A percentile compares a stretch with the other conserved stretches of the same genome.
Evolutionary conservation across 75 land plant species (phyloP).

Genomic region (Pinus taeda): DNA sequence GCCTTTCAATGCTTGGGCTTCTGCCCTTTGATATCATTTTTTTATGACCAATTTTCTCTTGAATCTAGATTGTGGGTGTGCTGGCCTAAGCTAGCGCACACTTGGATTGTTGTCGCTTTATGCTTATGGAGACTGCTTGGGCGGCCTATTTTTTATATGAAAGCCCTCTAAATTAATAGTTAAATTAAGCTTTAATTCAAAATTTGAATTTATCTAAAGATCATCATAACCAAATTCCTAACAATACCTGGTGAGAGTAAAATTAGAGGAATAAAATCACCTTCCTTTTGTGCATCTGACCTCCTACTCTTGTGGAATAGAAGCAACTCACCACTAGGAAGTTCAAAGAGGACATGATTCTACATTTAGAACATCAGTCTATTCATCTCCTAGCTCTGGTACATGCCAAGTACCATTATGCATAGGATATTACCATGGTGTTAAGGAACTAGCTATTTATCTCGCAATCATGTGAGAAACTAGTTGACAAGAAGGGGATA

Average conservation of each 20-base stretch:
- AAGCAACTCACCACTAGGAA: conserved; percentile 73
- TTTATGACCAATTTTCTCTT: no score
- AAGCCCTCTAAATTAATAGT: no score
- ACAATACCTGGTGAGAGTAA: background rate
- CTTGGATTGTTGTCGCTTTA: no score
- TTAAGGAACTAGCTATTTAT: background rate
- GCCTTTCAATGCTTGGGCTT: no score
- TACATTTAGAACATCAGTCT: conserved; percentile 86
- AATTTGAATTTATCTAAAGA: background rate
- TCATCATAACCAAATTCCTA: background rate
- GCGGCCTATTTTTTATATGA: no score
- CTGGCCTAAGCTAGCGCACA: no score
- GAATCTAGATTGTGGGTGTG: no score
- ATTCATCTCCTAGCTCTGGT: conserved; percentile 47
- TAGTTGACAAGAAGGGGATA: background rate
- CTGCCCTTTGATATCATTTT: no score
- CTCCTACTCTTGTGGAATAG: conserved; percentile 87
- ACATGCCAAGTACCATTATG: conserved; percentile 73
- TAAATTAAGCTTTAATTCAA: no score
- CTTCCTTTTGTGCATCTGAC: conserved; percentile 65
- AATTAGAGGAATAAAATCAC: background rate
- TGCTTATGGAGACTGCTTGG: no score
- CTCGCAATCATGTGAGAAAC: background rate
- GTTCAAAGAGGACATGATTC: conserved; percentile 92
- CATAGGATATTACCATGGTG: background rate